A percentile compares a stretch with the other conserved stretches of the same genome.
Conservation (phyloP, 2,329 filamentous ascomycete species). For the Aspergillus aculeatus region DNA sequence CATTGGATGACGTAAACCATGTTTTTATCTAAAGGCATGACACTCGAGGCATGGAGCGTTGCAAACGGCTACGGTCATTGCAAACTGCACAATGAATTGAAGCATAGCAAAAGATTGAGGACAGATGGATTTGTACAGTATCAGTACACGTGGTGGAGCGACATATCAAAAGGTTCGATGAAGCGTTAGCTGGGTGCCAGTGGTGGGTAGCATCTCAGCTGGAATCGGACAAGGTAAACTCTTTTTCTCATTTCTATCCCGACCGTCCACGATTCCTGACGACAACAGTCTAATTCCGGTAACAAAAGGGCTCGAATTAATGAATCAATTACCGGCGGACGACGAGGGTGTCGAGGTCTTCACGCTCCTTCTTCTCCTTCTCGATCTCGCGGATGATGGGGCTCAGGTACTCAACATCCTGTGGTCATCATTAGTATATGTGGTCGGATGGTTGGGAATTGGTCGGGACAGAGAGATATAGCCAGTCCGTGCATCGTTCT, state of each 20-base stretch:
- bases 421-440: constrained; percentile 15
- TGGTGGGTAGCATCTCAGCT: constrained; percentile 15
- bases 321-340: constrained; percentile 49
- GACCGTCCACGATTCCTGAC: constrained; percentile 18
- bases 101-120: constrained; percentile 20
- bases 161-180: constrained; percentile 25
- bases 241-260: constrained; percentile 22
- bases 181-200: constrained; percentile 23
- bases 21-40: not conserved
- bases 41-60: not conserved
- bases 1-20: not conserved
- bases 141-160: constrained; percentile 36
- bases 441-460: not conserved
- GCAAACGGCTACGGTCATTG: not conserved
- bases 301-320: constrained; percentile 19
- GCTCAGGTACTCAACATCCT: constrained; percentile 67
- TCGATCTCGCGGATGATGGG: constrained; percentile 69
- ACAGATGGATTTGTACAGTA: constrained; percentile 44
- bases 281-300: constrained; percentile 20
- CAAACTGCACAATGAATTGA: constrained; percentile 2
- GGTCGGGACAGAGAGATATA: not conserved
- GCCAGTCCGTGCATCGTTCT: constrained; percentile 1
- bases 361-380: constrained; percentile 64
- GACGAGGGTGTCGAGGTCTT: constrained; percentile 66
- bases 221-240: constrained; percentile 20